Base-by-base conservation (phyloP, 257 asterid species). In the Lithospermum erythrorhizon region DNA sequence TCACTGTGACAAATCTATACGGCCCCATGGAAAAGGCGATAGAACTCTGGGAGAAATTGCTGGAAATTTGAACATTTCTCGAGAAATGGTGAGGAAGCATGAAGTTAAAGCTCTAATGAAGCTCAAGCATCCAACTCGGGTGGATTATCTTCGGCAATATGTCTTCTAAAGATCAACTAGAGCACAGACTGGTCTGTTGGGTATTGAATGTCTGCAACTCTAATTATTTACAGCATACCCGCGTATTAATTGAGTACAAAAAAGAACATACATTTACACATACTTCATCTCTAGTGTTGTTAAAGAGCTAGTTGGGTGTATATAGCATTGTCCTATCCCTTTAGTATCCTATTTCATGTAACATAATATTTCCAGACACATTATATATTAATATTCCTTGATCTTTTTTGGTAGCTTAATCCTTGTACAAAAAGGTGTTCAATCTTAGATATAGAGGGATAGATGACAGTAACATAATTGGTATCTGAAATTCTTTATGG, bases 81-180 rank as follows among this genome's bases (percentile, higher is more conserved):
- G 98, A 68, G 98, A 91, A 76, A 91, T 88, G 98, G 98, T 88
- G 14, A 62, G 97, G 37, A 91, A 91, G 78, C 95, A 91, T 68
- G 96, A 78, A 75, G 81, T 89, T 54, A 91, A 91, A 84, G 97
- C 95, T 67, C 80, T 91, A 53, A 88, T 91, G 98, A 91, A 91
- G 78, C 96, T 91, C 80, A 91, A 88, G 86, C 95, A 83, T 81
- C 95, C 95, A 45, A 69, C 95, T 70, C 83, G 96, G 22, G 84
- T 82, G 7, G 95, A 88, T 64, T 89, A 91, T 75, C 87, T 88
- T 69, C 94, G 95, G 27, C 87, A 58, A 35, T 81, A 84, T 70
- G 64, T 86, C 53, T 74, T 64, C 79, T 83, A 75, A 70, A 81
- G 49, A 41, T 41, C 48, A 13, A 9, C 48, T 41, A 41, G 48